Percentiles rank a stretch among this genome's conserved stretches.
phyloP scores from a whole-genome alignment of 2,329 filamentous ascomycete genomes.

The Sporothrix variecibatus region DNA sequence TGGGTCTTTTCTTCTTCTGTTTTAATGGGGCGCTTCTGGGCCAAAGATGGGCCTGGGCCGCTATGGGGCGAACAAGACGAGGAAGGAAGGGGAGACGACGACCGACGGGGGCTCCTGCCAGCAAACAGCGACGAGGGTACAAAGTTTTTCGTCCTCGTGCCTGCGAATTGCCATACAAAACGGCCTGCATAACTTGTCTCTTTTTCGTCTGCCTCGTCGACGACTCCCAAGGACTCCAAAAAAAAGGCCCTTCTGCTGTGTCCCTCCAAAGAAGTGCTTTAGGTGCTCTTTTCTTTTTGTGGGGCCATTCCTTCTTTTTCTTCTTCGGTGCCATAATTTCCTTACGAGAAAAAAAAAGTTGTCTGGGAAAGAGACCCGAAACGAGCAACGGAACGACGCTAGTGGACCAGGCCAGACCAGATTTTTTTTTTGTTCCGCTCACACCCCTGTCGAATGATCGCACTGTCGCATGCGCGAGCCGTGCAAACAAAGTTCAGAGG shows the following conservation, averaged over 20 bases:
- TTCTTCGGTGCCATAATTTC: conserved; percentile 19
- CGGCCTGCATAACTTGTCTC: conserved; percentile 11
- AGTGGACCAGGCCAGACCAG: conserved; percentile 8
- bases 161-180: not conserved
- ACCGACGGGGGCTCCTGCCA: conserved; percentile 1
- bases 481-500: not conserved
- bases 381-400: conserved; percentile 26
- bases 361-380: conserved; percentile 25
- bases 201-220: conserved; percentile 13
- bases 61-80: conserved; percentile 4
- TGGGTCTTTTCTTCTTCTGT: conserved; percentile 18
- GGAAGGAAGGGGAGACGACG: not conserved
- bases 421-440: not conserved
- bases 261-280: not conserved
- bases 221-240: not conserved
- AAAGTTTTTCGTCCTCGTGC: conserved; percentile 21
- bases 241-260: not conserved
- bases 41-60: not conserved
- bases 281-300: conserved; percentile 15
- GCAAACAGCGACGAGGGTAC: conserved; percentile 21
- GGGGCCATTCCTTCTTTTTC: conserved; percentile 20
- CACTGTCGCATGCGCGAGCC: conserved; percentile 17
- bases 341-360: conserved; percentile 20
- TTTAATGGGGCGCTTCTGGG: conserved; percentile 19
- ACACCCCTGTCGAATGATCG: conserved; percentile 22